Conservation (phyloP, 2,329 filamentous ascomycete genomes). For the Phyllosticta citriasiana region DNA sequence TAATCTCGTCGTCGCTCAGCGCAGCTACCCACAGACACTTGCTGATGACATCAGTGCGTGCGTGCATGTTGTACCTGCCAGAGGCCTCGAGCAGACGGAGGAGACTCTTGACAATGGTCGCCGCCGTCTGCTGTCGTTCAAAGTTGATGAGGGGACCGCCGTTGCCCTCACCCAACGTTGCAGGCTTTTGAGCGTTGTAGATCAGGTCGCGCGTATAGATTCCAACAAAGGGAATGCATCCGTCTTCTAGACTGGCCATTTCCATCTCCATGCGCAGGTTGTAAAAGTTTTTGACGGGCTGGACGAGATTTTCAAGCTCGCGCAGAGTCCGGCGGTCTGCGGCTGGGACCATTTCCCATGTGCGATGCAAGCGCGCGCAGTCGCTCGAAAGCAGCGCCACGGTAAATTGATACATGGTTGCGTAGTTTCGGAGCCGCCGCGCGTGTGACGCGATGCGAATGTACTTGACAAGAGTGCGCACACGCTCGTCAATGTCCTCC, state of each 20-base stretch:
- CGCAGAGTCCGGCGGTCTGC: slow-evolving; percentile 56
- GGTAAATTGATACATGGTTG: slow-evolving; percentile 71
- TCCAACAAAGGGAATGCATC: slow-evolving; percentile 75
- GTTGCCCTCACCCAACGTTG: slow-evolving; percentile 20
- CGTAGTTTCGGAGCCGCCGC: slow-evolving; percentile 68
- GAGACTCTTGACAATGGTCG: slow-evolving; percentile 68
- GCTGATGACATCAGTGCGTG: slow-evolving; percentile 67
- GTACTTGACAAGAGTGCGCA: slow-evolving; percentile 66
- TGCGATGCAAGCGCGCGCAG: slow-evolving; percentile 55
- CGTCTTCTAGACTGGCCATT: slow-evolving; percentile 50
- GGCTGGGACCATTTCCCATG: slow-evolving; percentile 60
- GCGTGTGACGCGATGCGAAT: slow-evolving; percentile 74
- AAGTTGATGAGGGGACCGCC: slow-evolving; percentile 68
- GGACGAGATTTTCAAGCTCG: slow-evolving; percentile 62
- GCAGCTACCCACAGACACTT: slow-evolving; percentile 80
- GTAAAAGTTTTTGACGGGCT: slow-evolving; percentile 68
- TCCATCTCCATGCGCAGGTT: slow-evolving; percentile 75
- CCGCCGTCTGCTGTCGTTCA: slow-evolving; percentile 67
- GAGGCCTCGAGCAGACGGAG: slow-evolving; percentile 71
- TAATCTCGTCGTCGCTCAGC: slow-evolving; percentile 64
- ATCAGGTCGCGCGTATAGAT: slow-evolving; percentile 75
- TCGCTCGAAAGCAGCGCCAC: slow-evolving; percentile 68
- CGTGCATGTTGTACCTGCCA: slow-evolving; percentile 61
- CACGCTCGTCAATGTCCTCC: slow-evolving; percentile 59
- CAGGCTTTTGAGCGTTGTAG: slow-evolving; percentile 70